Evolutionary conservation across 225 moss, liverwort and hornwort genomes (phyloP).

Genomic region (Pleurozium schreberi): DNA sequence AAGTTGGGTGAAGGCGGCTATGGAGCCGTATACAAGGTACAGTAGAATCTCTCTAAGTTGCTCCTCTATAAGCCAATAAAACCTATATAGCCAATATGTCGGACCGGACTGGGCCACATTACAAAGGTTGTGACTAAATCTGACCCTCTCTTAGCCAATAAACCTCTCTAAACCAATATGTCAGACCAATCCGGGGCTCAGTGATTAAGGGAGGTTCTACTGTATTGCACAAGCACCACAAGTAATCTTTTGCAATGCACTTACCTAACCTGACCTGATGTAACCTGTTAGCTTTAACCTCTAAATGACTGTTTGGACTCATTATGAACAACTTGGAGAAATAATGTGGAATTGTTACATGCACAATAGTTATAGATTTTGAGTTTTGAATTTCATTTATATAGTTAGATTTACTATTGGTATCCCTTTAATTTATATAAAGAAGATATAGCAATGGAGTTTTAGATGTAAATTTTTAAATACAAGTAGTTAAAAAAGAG

Average conservation of each 20-base stretch:
- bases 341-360: not conserved
- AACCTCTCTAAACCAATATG: no score
- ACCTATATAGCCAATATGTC: no score
- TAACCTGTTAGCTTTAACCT: not conserved
- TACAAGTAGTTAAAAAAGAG: not conserved
- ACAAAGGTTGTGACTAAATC: no score
- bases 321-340: not conserved
- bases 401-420: not conserved
- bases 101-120: no score
- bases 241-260: no score
- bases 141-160: no score
- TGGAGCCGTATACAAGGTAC: conserved; percentile 4
- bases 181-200: no score
- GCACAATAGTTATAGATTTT: not conserved
- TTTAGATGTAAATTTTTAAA: not conserved
- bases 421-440: not conserved
- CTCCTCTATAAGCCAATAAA: no score
- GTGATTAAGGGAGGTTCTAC: no score
- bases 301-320: not conserved
- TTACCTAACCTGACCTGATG: not conserved
- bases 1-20: conserved; percentile 3
- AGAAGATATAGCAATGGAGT: rapidly evolving
- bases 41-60: no score
- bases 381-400: not conserved
- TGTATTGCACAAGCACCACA: no score